Evolutionary conservation across 441 rosid species (phyloP).

Genomic region (Mallotus repandus): DNA sequence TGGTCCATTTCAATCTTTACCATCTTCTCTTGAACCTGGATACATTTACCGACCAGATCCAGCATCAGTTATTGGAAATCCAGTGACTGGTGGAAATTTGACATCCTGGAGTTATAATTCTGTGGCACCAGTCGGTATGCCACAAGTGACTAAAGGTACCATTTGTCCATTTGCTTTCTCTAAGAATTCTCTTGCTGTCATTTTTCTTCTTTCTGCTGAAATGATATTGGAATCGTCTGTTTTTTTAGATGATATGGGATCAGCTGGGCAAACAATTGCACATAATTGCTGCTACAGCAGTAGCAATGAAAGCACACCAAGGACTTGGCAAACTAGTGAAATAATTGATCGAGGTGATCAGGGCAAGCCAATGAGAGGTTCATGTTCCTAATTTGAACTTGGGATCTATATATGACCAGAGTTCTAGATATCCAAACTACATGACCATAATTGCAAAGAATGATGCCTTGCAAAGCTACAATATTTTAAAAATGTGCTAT

Average conservation of each 20-base stretch:
- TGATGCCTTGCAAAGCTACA: background rate
- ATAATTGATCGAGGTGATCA: conserved; percentile 41
- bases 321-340: conserved; percentile 41
- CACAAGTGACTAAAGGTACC: conserved; percentile 52
- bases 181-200: background rate
- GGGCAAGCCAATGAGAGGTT: conserved; percentile 58
- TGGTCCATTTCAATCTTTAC: conserved; percentile 48
- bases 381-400: conserved; percentile 17
- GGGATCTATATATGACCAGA: background rate
- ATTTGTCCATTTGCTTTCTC: conserved; percentile 1
- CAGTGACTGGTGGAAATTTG: conserved; percentile 32
- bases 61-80: conserved; percentile 42
- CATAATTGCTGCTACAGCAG: conserved; percentile 47
- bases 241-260: conserved; percentile 40
- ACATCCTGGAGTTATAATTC: conserved; percentile 51
- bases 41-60: conserved; percentile 42
- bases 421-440: background rate
- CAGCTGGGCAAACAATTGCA: conserved; percentile 31
- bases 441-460: background rate
- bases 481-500: background rate
- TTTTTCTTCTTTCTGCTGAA: background rate
- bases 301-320: conserved; percentile 58
- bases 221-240: conserved; percentile 7
- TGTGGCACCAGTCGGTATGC: conserved; percentile 30
- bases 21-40: conserved; percentile 50